These are phyloP conservation scores for Aspergillus incahuasiensis DNA, from an alignment of 495 filamentous ascomycete genomes.

Conservation along the genomic window DNA sequence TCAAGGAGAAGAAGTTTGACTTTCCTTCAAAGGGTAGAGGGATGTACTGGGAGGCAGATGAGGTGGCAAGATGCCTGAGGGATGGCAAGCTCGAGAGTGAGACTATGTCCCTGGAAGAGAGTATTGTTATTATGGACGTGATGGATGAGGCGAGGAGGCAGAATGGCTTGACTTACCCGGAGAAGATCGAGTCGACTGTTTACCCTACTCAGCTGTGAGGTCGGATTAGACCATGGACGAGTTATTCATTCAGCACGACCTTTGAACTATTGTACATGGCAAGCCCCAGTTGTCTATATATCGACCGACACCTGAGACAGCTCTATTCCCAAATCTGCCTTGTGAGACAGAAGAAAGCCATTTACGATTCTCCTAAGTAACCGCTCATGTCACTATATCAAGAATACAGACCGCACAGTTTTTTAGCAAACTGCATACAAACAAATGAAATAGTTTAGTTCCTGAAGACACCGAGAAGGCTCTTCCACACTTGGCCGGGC, in stretches of 20 bases:
- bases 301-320: constrained; percentile 12
- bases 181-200: constrained; percentile 72
- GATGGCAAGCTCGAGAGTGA: constrained; percentile 81
- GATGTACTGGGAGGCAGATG: constrained; percentile 96
- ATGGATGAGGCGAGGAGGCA: constrained; percentile 87
- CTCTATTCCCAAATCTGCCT: constrained; percentile 10
- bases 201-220: constrained; percentile 48
- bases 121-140: constrained; percentile 84
- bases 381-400: constrained; percentile 8
- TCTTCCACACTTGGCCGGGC: constrained; percentile 93
- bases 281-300: constrained; percentile 15
- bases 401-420: not conserved
- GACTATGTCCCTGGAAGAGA: constrained; percentile 71
- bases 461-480: constrained; percentile 79
- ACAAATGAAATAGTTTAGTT: constrained; percentile 11
- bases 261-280: constrained; percentile 25
- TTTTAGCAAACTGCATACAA: constrained; percentile 4
- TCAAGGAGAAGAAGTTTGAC: constrained; percentile 57
- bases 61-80: constrained; percentile 73
- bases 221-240: not conserved
- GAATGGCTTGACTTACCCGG: constrained; percentile 73
- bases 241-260: constrained; percentile 5
- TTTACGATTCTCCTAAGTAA: constrained; percentile 1
- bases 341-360: constrained; percentile 2
- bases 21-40: constrained; percentile 70